Evolutionary conservation across 2,329 filamentous ascomycete species (phyloP), one percentile per base, ranked within the genome.

Genomic region (Paecilomyces niveus): DNA sequence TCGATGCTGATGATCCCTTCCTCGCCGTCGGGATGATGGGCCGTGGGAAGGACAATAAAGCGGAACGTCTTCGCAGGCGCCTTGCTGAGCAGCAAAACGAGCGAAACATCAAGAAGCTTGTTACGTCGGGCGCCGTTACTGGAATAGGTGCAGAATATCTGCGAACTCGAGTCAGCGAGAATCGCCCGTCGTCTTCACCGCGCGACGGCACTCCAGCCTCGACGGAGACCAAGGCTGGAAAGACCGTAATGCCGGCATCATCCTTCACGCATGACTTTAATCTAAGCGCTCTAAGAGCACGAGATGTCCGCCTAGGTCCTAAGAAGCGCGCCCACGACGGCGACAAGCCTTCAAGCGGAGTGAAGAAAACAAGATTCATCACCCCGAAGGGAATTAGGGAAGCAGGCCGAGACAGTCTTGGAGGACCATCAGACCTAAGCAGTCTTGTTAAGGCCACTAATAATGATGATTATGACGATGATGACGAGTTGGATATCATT

Each of bases 311-410:
- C 18, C 63, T 79, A 31, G 73, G 74, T 18, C 75, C 75, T 3
- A 68, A 72, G 63, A 77, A 76, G 59, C 70, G 74, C 26, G 67
- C 67, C 11, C 67, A 73, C 61, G 71, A 74, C 63, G 68, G 64
- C 21, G 67, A 68, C 39, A 45, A 45, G 39, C 39, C 39, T 45
- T 45, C 39, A 13, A 69, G 69, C 59, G 72, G 70, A 61, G 63
- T 80, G 68, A 68, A 90, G 75, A 90, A 90, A 80, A 92, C 89
- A 55, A 80, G 89, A n/a, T 92, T 92, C 68, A 82, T 92, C 49
- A 90, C 89, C 26, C 85, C 86, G 50, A 89, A 87, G 70, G 89
- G 89, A 0, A 92, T 92, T 61, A 83, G 85, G 57, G 88, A 90
- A 72, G 89, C 89, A 3, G 89, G 89, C 1, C 80, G 88, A 60